Evolutionary conservation across 805 yeast species (phyloP), one percentile per base, ranked within the genome.

Genomic region (Saccharomycopsis amapae): DNA sequence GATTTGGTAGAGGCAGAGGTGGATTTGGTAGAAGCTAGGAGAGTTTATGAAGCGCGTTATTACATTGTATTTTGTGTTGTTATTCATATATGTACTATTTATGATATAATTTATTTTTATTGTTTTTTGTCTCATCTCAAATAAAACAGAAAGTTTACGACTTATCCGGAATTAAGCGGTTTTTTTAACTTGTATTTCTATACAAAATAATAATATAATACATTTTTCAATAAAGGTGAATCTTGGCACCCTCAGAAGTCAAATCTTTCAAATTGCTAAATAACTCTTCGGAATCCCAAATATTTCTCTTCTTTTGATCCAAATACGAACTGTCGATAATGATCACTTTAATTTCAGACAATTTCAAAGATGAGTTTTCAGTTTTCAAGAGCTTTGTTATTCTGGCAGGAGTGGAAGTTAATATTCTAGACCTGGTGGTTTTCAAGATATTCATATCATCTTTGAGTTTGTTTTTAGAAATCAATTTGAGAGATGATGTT

Each of bases 381-480:
- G 67, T 65, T 20, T 66, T 59, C 31, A 76, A 56, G 4, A 80
- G 68, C 54, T 72, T 76, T 9, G 57, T 53, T 15, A 78, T 58
- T 44, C 89, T 66, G 1, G 81, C 80, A 0, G 87, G 79, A 0
- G 90, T 82, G 34, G 81, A 71, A 32, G 80, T 75, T 37, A 80
- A 68, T 1, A 82, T 62, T 40, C 80, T 63, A 2, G 78, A 63
- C 50, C 63, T 53, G 28, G 79, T 65, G 37, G 69, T 60, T 47
- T 62, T 58, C 34, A 77, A 33, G 24, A 40, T 36, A 41, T 40
- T 32, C 38, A 50, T 24, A 61, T 86, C 95, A 36, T 79, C 81
- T 26, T 74, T 71, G 38, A 84, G 58, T 53, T 81, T 79, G 59
- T 84, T 85, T 63, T 86, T 86, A 51, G 81, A 75, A 56, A 86